Percentiles rank a stretch among this genome's conserved stretches.
Conservation (phyloP, 2,329 filamentous ascomycete species). For the Colletotrichum eremochloae region DNA sequence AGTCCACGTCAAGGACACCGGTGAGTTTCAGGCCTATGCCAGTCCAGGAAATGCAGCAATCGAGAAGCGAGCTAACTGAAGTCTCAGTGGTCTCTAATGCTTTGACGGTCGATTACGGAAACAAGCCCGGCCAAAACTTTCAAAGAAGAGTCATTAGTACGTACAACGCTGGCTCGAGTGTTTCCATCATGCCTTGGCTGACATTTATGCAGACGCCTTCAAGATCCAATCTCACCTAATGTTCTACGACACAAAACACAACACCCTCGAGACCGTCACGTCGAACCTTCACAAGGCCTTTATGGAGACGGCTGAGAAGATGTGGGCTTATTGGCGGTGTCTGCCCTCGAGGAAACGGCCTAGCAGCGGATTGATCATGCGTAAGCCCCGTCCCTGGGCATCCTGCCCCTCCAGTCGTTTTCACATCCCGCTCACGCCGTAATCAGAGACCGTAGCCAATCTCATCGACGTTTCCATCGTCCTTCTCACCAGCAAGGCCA, state of each 20-base stretch:
- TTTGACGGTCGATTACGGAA: slow-evolving; percentile 83
- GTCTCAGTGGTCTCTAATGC: slow-evolving; percentile 72
- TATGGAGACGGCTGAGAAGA: slow-evolving; percentile 81
- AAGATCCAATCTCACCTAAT: slow-evolving; percentile 88
- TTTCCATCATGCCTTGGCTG: slow-evolving; percentile 20
- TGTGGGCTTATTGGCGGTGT: slow-evolving; percentile 72
- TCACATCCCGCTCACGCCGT: background rate
- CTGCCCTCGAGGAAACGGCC: slow-evolving; percentile 71
- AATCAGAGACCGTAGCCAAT: slow-evolving; percentile 72
- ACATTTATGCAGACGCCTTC: slow-evolving; percentile 68
- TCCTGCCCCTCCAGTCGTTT: background rate
- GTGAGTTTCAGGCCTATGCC: slow-evolving; percentile 55
- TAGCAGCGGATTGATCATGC: slow-evolving; percentile 70
- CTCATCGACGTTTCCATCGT: slow-evolving; percentile 74
- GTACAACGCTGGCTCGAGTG: slow-evolving; percentile 42
- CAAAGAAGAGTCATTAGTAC: slow-evolving; percentile 81
- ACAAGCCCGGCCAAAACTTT: slow-evolving; percentile 81
- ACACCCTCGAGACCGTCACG: slow-evolving; percentile 76
- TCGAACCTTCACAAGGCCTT: slow-evolving; percentile 83
- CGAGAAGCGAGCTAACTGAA: slow-evolving; percentile 1
- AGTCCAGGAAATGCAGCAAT: background rate
- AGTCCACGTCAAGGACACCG: slow-evolving; percentile 62
- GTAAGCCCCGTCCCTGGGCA: slow-evolving; percentile 53
- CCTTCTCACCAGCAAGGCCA: slow-evolving; percentile 70
- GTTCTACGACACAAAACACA: slow-evolving; percentile 86